Percentiles rank a stretch among this genome's conserved stretches.
phyloP scores from a whole-genome alignment of 805 yeast genomes.

The Sporopachydermia lactativora region DNA sequence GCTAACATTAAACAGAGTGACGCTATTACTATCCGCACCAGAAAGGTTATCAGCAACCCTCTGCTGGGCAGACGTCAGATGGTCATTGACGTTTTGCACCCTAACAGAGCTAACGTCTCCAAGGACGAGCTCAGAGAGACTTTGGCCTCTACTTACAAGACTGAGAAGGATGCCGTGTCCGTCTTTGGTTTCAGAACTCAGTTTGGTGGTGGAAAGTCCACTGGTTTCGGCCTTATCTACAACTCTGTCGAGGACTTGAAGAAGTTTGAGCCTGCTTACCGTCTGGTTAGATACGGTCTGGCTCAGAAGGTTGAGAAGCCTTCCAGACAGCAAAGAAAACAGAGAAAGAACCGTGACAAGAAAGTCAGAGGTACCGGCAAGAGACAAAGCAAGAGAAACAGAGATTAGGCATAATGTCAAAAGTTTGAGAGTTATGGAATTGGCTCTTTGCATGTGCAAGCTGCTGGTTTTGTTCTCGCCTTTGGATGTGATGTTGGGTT shows the following conservation, averaged over 20 bases:
- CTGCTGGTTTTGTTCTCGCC: too few species aligned
- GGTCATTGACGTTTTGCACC: constrained; percentile 98
- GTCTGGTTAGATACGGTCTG: constrained; percentile 97
- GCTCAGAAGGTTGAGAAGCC: constrained; percentile 94
- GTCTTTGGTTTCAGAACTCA: constrained; percentile 99
- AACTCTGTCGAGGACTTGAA: constrained; percentile 95
- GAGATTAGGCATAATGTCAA: constrained; percentile 7
- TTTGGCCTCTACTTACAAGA: constrained; percentile 77
- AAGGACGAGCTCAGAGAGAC: constrained; percentile 98
- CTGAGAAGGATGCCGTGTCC: constrained; percentile 87
- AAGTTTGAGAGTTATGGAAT: too few species aligned
- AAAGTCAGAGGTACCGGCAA: constrained; percentile 98
- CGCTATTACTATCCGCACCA: constrained; percentile 99
- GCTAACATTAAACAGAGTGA: constrained; percentile 51
- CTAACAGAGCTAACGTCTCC: constrained; percentile 98
- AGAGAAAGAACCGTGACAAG: constrained; percentile 98
- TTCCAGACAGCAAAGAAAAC: constrained; percentile 99
- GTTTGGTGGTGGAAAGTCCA: constrained; percentile 99
- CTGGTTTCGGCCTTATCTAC: constrained; percentile 98
- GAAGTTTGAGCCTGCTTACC: constrained; percentile 98
- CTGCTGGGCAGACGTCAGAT: constrained; percentile 98
- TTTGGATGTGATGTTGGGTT: background rate
- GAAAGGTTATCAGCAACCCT: constrained; percentile 96
- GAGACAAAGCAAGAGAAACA: constrained; percentile 62
- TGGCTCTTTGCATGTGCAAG: too few species aligned